These are phyloP conservation scores for Hamigera avellanea DNA, from an alignment of 495 filamentous ascomycete species.

Conservation along the genomic window DNA sequence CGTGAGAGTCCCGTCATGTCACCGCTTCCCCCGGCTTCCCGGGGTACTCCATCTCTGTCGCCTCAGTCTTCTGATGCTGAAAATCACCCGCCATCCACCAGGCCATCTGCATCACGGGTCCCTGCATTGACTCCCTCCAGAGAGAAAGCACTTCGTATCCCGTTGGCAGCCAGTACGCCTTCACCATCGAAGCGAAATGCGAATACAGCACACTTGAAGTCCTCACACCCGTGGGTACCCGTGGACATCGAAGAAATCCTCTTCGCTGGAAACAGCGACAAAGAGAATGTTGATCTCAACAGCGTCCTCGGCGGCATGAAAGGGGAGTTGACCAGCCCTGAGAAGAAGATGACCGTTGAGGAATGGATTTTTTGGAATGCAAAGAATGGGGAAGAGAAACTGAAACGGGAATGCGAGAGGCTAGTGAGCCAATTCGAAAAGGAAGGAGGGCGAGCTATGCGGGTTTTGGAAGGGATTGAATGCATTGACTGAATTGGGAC, in stretches of 20 bases:
- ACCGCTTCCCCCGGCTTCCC: slow-evolving; percentile 18
- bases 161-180: slow-evolving; percentile 45
- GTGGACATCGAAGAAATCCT: slow-evolving; percentile 58
- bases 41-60: slow-evolving; percentile 45
- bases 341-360: slow-evolving; percentile 84
- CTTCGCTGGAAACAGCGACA: slow-evolving; percentile 29
- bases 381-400: slow-evolving; percentile 59
- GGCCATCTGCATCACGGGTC: slow-evolving; percentile 28
- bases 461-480: slow-evolving; percentile 62
- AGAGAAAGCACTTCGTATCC: slow-evolving; percentile 23
- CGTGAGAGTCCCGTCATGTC: slow-evolving; percentile 15
- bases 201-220: slow-evolving; percentile 42
- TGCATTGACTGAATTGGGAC: slow-evolving; percentile 30
- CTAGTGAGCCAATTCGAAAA: slow-evolving; percentile 71
- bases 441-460: slow-evolving; percentile 68
- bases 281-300: slow-evolving; percentile 42
- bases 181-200: slow-evolving; percentile 58
- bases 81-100: slow-evolving; percentile 60
- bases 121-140: slow-evolving; percentile 29
- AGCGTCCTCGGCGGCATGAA: slow-evolving; percentile 34
- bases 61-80: slow-evolving; percentile 74
- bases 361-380: slow-evolving; percentile 86
- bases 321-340: slow-evolving; percentile 56
- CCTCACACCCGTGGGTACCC: slow-evolving; percentile 55
- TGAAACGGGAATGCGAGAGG: slow-evolving; percentile 70